phyloP scores from a whole-genome alignment of 2,329 filamentous ascomycete species.

The Colletotrichum spinosum region DNA sequence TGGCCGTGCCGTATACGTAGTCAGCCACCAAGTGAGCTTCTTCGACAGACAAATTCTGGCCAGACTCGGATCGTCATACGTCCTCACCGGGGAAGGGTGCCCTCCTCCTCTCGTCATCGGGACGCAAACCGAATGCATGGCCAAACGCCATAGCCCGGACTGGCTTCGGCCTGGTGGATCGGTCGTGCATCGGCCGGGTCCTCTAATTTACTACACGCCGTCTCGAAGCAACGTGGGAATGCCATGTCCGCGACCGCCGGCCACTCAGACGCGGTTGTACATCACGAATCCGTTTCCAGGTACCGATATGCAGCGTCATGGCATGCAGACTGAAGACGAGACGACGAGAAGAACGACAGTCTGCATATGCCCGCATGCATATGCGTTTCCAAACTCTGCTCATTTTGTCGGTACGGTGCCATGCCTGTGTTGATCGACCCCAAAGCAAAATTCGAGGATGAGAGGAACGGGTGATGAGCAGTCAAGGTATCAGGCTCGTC shows the following conservation, averaged over 20 bases:
- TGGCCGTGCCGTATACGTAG: no score
- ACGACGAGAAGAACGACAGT: constrained; percentile 23
- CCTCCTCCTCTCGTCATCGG: constrained; percentile 27
- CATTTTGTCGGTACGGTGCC: constrained; percentile 16
- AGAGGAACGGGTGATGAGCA: constrained; percentile 36
- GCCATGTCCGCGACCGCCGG: constrained; percentile 28
- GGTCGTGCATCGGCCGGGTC: constrained; percentile 27
- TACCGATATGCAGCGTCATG: no score
- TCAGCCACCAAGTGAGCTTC: no score
- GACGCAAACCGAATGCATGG: constrained; percentile 26
- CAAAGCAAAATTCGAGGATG: constrained; percentile 23
- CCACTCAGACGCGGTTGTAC: neutral
- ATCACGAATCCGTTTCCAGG: no score
- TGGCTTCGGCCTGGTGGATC: constrained; percentile 18
- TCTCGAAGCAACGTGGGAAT: constrained; percentile 22
- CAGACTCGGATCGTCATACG: no score
- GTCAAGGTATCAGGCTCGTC: constrained; percentile 32
- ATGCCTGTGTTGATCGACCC: constrained; percentile 35
- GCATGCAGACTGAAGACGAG: neutral
- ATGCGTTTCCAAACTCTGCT: constrained; percentile 30
- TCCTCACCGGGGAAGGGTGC: constrained; percentile 4
- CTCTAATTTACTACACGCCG: constrained; percentile 18
- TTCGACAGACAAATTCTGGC: no score
- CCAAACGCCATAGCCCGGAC: constrained; percentile 8
- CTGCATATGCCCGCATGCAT: constrained; percentile 2